phyloP scores from a whole-genome alignment of 305 asterid genomes.

The Fraxinus sp. region DNA sequence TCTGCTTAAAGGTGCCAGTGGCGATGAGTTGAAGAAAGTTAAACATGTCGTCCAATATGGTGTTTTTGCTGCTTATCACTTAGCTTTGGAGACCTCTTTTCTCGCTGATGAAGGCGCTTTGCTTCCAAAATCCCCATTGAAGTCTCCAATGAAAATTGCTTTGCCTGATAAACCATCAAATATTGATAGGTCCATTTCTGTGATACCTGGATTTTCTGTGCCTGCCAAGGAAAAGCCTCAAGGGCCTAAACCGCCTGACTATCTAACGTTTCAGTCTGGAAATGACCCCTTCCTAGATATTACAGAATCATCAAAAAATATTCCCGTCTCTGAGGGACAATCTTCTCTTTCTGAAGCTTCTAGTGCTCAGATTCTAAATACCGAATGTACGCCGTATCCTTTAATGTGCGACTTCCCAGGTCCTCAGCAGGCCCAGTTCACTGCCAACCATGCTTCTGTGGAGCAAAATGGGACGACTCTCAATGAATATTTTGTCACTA shows the following conservation, averaged over 20 bases:
- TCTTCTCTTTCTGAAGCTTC: constrained; percentile 30
- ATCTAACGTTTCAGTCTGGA: constrained; percentile 30
- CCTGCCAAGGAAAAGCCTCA: constrained; percentile 36
- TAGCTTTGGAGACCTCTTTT: constrained; percentile 81
- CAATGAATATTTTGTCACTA: constrained; percentile 28
- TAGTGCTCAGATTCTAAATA: constrained; percentile 33
- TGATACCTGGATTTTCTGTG: constrained; percentile 45
- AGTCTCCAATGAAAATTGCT: constrained; percentile 67
- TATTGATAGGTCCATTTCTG: constrained; percentile 63
- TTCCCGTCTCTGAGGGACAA: constrained; percentile 32
- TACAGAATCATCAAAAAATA: constrained; percentile 30
- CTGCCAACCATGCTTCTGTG: constrained; percentile 36
- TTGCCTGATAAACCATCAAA: constrained; percentile 60
- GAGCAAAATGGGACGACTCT: constrained; percentile 32
- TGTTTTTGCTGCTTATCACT: constrained; percentile 86
- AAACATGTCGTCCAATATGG: constrained; percentile 69
- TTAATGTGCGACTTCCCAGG: constrained; percentile 18
- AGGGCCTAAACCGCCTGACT: constrained; percentile 19
- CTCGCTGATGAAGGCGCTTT: constrained; percentile 92
- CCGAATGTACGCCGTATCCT: constrained; percentile 20
- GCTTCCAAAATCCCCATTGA: constrained; percentile 63
- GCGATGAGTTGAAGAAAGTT: constrained; percentile 76
- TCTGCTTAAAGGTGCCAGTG: constrained; percentile 80
- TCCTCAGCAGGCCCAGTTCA: constrained; percentile 34
- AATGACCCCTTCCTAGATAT: constrained; percentile 31